A percentile compares a stretch with the other conserved stretches of the same genome.
Conservation (phyloP, 805 yeast genomes). For the Saccharomycodes ludwigii region DNA sequence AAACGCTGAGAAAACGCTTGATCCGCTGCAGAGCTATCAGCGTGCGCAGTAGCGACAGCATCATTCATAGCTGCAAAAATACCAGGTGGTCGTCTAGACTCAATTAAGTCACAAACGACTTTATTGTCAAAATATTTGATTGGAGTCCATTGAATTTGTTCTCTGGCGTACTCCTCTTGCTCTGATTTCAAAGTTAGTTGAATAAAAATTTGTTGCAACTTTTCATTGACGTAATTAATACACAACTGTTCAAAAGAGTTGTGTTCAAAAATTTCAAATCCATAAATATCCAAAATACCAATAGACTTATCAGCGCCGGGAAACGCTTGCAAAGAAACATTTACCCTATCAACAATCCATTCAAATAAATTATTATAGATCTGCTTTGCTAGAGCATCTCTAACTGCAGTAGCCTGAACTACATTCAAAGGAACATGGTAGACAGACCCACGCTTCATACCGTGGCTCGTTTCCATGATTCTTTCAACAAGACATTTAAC, state of each 20-base stretch:
- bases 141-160: conserved; percentile 94
- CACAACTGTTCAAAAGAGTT: conserved; percentile 93
- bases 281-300: conserved; percentile 91
- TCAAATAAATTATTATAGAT: conserved; percentile 86
- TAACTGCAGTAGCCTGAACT: conserved; percentile 88
- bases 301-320: conserved; percentile 53
- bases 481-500: conserved; percentile 63
- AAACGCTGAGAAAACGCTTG: conserved; percentile 89
- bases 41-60: conserved; percentile 97
- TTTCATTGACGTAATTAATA: conserved; percentile 91
- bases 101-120: conserved; percentile 93
- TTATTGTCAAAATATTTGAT: conserved; percentile 92
- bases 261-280: conserved; percentile 90
- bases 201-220: conserved; percentile 91
- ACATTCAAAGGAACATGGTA: conserved; percentile 88
- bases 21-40: conserved; percentile 93
- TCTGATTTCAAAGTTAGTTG: conserved; percentile 92
- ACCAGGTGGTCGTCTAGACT: conserved; percentile 90
- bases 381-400: conserved; percentile 92
- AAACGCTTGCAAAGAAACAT: conserved; percentile 52
- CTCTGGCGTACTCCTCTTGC: conserved; percentile 94
- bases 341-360: conserved; percentile 92
- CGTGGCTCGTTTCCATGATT: conserved; percentile 81
- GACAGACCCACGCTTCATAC: conserved; percentile 80
- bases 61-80: conserved; percentile 93